Conservation (phyloP, 2,329 filamentous ascomycete genomes). For the Neofusicoccum parvum region DNA sequence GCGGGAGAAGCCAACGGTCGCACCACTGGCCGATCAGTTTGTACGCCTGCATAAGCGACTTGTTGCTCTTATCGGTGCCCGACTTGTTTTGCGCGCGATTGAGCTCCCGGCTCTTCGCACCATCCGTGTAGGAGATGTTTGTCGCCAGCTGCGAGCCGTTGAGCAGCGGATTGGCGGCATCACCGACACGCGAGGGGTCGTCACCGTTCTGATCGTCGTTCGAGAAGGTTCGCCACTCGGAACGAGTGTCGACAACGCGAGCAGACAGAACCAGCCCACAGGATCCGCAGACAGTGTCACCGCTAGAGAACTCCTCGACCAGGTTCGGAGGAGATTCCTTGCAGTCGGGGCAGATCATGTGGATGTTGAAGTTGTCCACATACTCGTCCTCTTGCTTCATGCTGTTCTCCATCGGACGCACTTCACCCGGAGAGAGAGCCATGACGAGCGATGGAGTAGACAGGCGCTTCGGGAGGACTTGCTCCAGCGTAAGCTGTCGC, state of each 20-base stretch:
- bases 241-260: slow-evolving; percentile 91
- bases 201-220: slow-evolving; percentile 97
- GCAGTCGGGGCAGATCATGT: slow-evolving; percentile 87
- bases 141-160: slow-evolving; percentile 90
- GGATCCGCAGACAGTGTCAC: slow-evolving; percentile 88
- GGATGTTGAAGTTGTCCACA: slow-evolving; percentile 83
- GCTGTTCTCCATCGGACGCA: slow-evolving; percentile 40
- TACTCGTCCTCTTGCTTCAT: slow-evolving; percentile 53
- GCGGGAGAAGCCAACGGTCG: slow-evolving; percentile 69
- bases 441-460: not conserved
- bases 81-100: slow-evolving; percentile 82
- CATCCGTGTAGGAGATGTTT: slow-evolving; percentile 72
- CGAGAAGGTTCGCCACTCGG: slow-evolving; percentile 98
- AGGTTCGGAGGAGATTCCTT: slow-evolving; percentile 89
- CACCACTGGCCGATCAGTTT: slow-evolving; percentile 87
- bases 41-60: slow-evolving; percentile 77
- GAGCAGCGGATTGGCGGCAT: slow-evolving; percentile 84
- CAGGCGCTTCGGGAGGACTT: not conserved
- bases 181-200: slow-evolving; percentile 96
- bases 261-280: slow-evolving; percentile 91
- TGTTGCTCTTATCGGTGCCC: slow-evolving; percentile 79
- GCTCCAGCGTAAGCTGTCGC: not conserved
- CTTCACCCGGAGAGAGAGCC: slow-evolving; percentile 47
- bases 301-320: slow-evolving; percentile 87
- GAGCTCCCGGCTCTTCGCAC: slow-evolving; percentile 70